Base-by-base conservation (phyloP, 2,329 filamentous ascomycete species). In the Pyrenophora graminea region DNA sequence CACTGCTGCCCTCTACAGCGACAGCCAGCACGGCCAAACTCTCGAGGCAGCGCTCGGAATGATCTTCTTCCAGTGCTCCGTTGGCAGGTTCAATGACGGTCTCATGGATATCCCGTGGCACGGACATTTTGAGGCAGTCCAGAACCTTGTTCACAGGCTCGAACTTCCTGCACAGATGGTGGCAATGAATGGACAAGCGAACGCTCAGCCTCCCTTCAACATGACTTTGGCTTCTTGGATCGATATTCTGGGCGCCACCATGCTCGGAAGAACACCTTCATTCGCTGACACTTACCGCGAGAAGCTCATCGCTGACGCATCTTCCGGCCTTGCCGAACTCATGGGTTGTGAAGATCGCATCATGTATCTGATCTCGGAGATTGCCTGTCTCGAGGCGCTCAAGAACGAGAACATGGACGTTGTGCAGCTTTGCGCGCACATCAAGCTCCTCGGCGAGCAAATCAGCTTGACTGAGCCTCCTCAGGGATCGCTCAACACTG, bases 301-400 rank as follows among this genome's bases (percentile, higher is more conserved):
- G 73, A 96, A 97, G 81, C 90, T 96, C 73, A 83, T 96, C 44
- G 77, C 74, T 41, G 77, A 79, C 19, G 76, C 80, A 5, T 76
- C 78, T 2, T 89, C 90, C 8, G 94, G 94, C 9, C 82, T 99
- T 32, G 86, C 88, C 45, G 91, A 96, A 77, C 83, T 97, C 44
- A 97, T 97, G 92, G 94, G 94, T 62, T 97, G 94, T 74, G 93
- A 97, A 59, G 94, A 99, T 76, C 86, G 87, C 18, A 89, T 97
- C 75, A 97, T 99, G 91, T 97, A 96, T 74, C 81, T 97, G 65
- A 96, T 99, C 71, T 96, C 91, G 2, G 94, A 99, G 77, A 96
- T 97, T 65, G 90, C 93, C 47, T 97, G 94, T 74, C 85, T 99
- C 45, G 94, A 97, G 73, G 89, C 90, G 3, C 84, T 97, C 58